Evolutionary conservation across 2,329 filamentous ascomycete genomes (phyloP).

Genomic region (Claviceps monticola): DNA sequence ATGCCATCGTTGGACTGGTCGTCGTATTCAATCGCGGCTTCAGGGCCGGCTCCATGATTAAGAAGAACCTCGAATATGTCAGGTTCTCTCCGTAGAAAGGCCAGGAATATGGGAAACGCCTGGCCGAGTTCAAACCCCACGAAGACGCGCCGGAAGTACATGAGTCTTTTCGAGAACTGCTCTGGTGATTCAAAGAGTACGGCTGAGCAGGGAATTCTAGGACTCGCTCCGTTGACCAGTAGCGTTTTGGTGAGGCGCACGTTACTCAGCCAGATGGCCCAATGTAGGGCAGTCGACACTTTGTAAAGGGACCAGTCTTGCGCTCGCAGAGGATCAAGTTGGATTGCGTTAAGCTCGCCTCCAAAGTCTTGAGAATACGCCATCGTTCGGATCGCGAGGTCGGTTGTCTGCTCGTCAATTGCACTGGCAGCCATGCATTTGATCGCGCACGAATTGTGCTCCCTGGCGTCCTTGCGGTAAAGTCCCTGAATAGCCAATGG

Average conservation of each 20-base stretch:
- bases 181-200: background rate
- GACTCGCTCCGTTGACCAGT: background rate
- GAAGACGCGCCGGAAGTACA: background rate
- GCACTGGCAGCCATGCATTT: conserved; percentile 1
- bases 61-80: background rate
- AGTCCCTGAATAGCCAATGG: background rate
- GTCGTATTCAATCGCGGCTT: background rate
- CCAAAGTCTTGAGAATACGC: background rate
- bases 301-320: background rate
- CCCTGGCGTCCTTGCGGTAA: background rate
- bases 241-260: background rate
- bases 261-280: background rate
- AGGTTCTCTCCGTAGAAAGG: background rate
- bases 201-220: background rate
- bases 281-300: conserved; percentile 1
- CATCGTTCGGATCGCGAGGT: background rate
- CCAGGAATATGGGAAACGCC: conserved; percentile 1
- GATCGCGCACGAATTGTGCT: conserved; percentile 1
- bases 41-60: background rate
- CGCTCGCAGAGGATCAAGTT: too few species aligned
- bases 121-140: background rate
- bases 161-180: background rate
- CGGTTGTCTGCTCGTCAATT: background rate
- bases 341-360: background rate
- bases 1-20: too few species aligned